Conservation (phyloP, 805 yeast genomes). For the Groenewaldozyma salmanticensis region DNA sequence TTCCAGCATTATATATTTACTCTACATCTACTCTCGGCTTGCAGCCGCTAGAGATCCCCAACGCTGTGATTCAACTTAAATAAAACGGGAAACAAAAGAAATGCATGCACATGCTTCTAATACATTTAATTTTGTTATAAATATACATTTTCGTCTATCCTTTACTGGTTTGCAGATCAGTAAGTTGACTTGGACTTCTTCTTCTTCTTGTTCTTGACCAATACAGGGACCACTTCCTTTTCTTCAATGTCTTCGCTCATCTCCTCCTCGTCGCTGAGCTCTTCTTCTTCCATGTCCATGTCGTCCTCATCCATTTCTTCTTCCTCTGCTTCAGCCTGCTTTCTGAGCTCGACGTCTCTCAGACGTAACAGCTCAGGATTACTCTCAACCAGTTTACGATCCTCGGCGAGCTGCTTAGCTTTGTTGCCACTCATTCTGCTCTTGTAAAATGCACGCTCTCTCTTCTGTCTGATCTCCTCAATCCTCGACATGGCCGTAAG, state of each 20-base stretch:
- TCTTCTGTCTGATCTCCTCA: constrained; percentile 89
- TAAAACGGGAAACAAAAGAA: too few species aligned
- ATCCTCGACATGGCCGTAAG: constrained; percentile 92
- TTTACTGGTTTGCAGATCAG: too few species aligned
- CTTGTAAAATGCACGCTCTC: constrained; percentile 98
- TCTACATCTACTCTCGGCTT: too few species aligned
- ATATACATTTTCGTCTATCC: too few species aligned
- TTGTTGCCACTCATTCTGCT: constrained; percentile 98
- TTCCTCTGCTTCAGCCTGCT: constrained; percentile 50
- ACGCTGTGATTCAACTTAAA: too few species aligned
- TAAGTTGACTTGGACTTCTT: constrained; percentile 40
- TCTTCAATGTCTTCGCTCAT: constrained; percentile 30
- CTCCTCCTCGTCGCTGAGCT: constrained; percentile 34
- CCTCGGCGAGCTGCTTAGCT: constrained; percentile 74
- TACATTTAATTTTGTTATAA: too few species aligned
- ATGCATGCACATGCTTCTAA: too few species aligned
- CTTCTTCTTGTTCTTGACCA: constrained; percentile 57
- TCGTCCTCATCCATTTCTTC: constrained; percentile 35
- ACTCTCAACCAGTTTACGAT: constrained; percentile 77
- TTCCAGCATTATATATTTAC: too few species aligned
- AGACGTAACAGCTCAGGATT: constrained; percentile 84
- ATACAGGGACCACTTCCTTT: constrained; percentile 33
- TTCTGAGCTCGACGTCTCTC: constrained; percentile 87
- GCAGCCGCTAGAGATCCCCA: too few species aligned
- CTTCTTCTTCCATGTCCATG: constrained; percentile 40